Conservation (phyloP, 164 flowering plant species). For the Tetracentron sinense region DNA sequence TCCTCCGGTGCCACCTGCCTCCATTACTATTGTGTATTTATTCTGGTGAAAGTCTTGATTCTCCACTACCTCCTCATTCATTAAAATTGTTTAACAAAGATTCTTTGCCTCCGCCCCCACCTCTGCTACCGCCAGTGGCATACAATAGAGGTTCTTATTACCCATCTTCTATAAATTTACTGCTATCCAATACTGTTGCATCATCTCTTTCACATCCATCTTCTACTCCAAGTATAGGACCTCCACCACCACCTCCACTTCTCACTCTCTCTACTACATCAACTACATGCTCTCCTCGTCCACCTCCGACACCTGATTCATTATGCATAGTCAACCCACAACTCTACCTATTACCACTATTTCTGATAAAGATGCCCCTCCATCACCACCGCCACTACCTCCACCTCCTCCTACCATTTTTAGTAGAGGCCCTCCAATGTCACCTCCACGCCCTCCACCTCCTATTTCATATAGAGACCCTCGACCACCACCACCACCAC, state of each 20-base stretch:
- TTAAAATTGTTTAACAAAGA: too few relatives aligned
- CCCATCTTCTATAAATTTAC: not conserved
- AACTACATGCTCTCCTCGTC: not conserved
- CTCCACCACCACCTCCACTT: conserved; percentile 15
- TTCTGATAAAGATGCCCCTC: not conserved
- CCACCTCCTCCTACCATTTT: conserved; percentile 9
- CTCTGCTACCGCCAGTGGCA: not conserved
- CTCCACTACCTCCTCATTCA: conserved; percentile 1
- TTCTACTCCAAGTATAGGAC: conserved; percentile 9
- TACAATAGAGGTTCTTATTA: not conserved
- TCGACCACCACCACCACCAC: conserved; percentile 8
- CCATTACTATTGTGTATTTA: too few relatives aligned
- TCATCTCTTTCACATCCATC: conserved; percentile 15
- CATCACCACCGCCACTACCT: conserved; percentile 19
- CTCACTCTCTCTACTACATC: not conserved
- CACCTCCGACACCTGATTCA: not conserved
- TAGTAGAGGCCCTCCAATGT: conserved; percentile 10
- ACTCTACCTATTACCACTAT: not conserved
- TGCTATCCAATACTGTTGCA: not conserved
- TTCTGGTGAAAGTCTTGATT: too few relatives aligned
- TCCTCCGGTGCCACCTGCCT: too few relatives aligned
- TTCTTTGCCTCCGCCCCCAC: conserved; percentile 5
- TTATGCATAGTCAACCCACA: not conserved
- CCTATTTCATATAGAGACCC: not conserved
- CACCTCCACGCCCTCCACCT: conserved; percentile 10